Conservation (phyloP, 2,329 filamentous ascomycete species). For the Neonectria punicea region DNA sequence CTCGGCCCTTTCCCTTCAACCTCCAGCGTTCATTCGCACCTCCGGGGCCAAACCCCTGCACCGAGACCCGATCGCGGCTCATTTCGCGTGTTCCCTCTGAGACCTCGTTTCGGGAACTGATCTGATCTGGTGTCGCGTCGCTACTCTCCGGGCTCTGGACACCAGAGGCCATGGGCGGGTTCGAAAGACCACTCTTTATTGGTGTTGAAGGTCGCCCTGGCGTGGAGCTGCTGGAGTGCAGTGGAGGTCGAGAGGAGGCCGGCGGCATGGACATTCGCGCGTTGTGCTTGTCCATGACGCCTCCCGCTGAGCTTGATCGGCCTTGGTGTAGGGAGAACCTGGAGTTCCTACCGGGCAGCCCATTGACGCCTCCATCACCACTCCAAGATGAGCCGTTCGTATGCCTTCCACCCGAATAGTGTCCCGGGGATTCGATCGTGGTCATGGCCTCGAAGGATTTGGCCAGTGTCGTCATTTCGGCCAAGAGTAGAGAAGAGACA, state of each 20-base stretch:
- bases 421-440: slow-evolving; percentile 80
- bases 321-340: slow-evolving; percentile 59
- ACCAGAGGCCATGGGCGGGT: slow-evolving; percentile 61
- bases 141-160: slow-evolving; percentile 51
- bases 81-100: slow-evolving; percentile 60
- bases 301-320: slow-evolving; percentile 64
- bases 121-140: slow-evolving; percentile 55
- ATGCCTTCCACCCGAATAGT: slow-evolving; percentile 53
- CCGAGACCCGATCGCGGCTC: slow-evolving; percentile 68
- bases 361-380: slow-evolving; percentile 51
- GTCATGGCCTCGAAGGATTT: slow-evolving; percentile 78
- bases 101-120: slow-evolving; percentile 50
- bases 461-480: slow-evolving; percentile 79
- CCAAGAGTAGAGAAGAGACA: slow-evolving; percentile 77
- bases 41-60: slow-evolving; percentile 76
- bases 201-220: slow-evolving; percentile 63
- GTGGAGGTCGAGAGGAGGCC: slow-evolving; percentile 57
- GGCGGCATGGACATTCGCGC: slow-evolving; percentile 87
- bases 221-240: slow-evolving; percentile 57
- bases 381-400: slow-evolving; percentile 56
- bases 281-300: slow-evolving; percentile 67
- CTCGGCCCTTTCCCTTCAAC: slow-evolving; percentile 82
- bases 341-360: slow-evolving; percentile 62
- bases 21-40: slow-evolving; percentile 81
- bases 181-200: slow-evolving; percentile 59